A percentile compares a stretch with the other conserved stretches of the same genome.
Conservation (phyloP, 495 filamentous ascomycete genomes). For the Trichocladium uniseriatum region DNA sequence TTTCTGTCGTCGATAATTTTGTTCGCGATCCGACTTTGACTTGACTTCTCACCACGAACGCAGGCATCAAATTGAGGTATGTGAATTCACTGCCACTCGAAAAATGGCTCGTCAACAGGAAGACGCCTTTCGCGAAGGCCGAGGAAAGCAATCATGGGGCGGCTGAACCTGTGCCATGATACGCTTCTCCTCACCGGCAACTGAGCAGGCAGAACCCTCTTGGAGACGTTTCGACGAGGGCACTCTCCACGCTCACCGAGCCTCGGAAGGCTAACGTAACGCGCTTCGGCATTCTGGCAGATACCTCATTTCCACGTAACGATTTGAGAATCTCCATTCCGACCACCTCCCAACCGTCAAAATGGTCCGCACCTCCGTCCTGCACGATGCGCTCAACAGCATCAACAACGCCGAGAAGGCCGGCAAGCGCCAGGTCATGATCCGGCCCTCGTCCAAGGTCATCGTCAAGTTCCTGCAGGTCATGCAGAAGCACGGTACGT, state of each 20-base stretch:
- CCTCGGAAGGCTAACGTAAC: slow-evolving; percentile 77
- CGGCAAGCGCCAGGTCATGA: slow-evolving; percentile 95
- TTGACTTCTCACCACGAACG: slow-evolving; percentile 3
- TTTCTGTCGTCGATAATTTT: background rate
- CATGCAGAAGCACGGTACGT: slow-evolving; percentile 99
- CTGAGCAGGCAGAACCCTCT: slow-evolving; percentile 92
- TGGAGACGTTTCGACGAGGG: slow-evolving; percentile 46
- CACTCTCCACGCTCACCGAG: slow-evolving; percentile 83
- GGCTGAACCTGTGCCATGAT: slow-evolving; percentile 37
- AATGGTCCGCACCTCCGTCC: slow-evolving; percentile 97
- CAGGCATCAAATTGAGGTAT: slow-evolving; percentile 30
- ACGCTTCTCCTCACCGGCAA: slow-evolving; percentile 63
- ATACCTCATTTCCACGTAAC: slow-evolving; percentile 62
- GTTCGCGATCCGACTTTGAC: background rate
- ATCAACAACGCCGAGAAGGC: slow-evolving; percentile 99
- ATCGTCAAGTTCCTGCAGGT: slow-evolving; percentile 97
- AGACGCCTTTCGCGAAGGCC: slow-evolving; percentile 39
- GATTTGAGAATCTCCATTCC: slow-evolving; percentile 68
- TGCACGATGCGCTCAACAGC: slow-evolving; percentile 97
- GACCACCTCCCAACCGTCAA: slow-evolving; percentile 46
- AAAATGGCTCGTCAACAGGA: slow-evolving; percentile 29
- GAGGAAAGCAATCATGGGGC: slow-evolving; percentile 40
- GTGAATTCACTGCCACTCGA: slow-evolving; percentile 18
- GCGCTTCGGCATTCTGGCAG: slow-evolving; percentile 36
- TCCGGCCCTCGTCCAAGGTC: slow-evolving; percentile 95